Conservation (phyloP, 495 filamentous ascomycete species). For the Cercophora newfieldiana region DNA sequence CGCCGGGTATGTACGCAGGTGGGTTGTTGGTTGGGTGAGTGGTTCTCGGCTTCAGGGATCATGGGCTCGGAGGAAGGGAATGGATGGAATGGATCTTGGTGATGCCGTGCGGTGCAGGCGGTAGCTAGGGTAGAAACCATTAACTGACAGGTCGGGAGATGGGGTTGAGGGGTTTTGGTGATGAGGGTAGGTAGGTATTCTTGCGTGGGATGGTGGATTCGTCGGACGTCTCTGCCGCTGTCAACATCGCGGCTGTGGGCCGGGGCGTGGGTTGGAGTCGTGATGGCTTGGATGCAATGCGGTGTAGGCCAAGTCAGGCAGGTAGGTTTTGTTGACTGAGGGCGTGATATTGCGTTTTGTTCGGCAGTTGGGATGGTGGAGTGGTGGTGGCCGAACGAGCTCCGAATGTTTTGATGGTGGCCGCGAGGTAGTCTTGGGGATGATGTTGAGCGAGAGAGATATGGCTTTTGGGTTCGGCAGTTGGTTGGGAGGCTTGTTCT, state of each 20-base stretch:
- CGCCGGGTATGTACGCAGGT: neutral
- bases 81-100: neutral
- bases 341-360: neutral
- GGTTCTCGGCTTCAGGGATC: neutral
- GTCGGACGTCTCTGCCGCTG: neutral
- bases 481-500: neutral
- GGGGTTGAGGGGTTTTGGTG: neutral
- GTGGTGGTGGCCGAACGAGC: neutral
- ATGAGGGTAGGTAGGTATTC: neutral
- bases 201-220: neutral
- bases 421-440: neutral
- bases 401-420: neutral
- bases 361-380: neutral
- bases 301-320: neutral
- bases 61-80: neutral
- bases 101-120: too few species aligned
- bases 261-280: neutral
- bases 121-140: too few species aligned
- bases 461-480: neutral
- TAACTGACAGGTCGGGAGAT: too few species aligned
- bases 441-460: neutral
- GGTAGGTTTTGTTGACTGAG: neutral
- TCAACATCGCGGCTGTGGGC: neutral
- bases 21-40: too few species aligned
- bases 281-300: neutral